Evolutionary conservation across 176 grass and related monocot species (phyloP), one percentile per base, ranked within the genome.

Genomic region (Urochloa ruziziensis): DNA sequence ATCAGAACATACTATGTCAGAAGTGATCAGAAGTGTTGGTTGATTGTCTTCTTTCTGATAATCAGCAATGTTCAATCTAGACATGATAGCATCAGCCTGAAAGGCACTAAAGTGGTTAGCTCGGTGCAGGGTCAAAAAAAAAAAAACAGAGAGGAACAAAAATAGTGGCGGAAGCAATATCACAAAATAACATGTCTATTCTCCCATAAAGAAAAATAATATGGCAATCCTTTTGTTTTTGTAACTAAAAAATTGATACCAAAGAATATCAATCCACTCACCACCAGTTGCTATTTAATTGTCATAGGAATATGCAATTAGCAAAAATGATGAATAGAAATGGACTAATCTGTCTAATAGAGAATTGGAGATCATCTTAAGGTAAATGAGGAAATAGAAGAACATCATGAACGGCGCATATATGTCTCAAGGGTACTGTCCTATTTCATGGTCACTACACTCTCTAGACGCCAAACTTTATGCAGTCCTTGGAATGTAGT

Each of bases 31-130:
- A 36, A 98, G 85, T 59, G 91, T 98, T 44, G 85, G 89, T 73
- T 82, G 61, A 28, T 60, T 56, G 44, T 67, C 84, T 81, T 91
- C 87, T 84, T 93, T 91, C 76, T 72, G 77, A 67, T 90, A 93
- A 83, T 93, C 96, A 68, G 82, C 44, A 58, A 91, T 73, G 53
- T 90, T 90, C 70, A 94, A 87, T 90, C 89, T 98, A 18, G 91
- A 92, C 43, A 93, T 89, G 66, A 94, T 95, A 90, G 96, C 93
- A 81, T 98, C 87, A 82, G 96, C 96, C 96, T 98, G 85, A 86
- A 81, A 81, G 39, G 78, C 83, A 72, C 21, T 48, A 66, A 70
- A 65, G 14, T 49, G 1, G 18, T 89, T 66, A 80, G 43, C 25
- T 78, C 40, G 9, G 6, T 10, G 4, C 21, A 8, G 39, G 39